Evolutionary conservation across 1,284 basidiomycete genomes (phyloP), one percentile per base, ranked within the genome.

Genomic region (Cryptococcus jaspeensis): DNA sequence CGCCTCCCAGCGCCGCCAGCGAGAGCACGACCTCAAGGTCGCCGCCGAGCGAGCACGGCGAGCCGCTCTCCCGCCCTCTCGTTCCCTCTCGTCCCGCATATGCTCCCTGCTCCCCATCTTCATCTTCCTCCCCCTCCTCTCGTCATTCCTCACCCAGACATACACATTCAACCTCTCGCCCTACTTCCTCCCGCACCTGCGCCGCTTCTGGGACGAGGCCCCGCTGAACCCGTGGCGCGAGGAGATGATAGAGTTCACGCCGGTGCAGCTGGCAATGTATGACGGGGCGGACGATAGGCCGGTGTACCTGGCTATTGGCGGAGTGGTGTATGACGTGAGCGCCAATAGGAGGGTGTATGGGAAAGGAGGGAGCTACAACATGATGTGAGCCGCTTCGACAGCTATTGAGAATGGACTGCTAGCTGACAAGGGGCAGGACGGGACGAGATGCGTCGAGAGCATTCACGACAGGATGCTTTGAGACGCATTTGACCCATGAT

Each of bases 391-490:
- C 52, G 5, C 5, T 25, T 22, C 8, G 44, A 32, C 8, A 23
- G 13, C 8, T 3, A 15, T 16, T 9, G 4, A 20, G 32, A 37
- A 9, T 42, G 43, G 15, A 8, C 18, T 8, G 35, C 1, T 20
- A 11, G 22, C 51, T 59, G 53, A 56, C 36, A 6, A 23, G 3
- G 12, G n/a, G 15, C 69, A 92, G 91, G 81, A 86, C 90, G 54
- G 93, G 93, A 9, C 78, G 83, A 54, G 93, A 97, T 74, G 92
- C 90, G 13, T 89, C 90, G 32, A 81, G 93, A 64, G 88, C 92
- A 0, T 97, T 90, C 77, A 89, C 85, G 36, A 97, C 94, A 0
- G 92, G 92, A 5, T 97, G 93, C 76, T 96, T 97, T 81, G 82
- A 86, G 69, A 77, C 74, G 7, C 93, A 97, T 77, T 83, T 86